Evolutionary conservation across 257 asterid genomes (phyloP), one percentile per base, ranked within the genome.

Genomic region (Primulina eburnea): DNA sequence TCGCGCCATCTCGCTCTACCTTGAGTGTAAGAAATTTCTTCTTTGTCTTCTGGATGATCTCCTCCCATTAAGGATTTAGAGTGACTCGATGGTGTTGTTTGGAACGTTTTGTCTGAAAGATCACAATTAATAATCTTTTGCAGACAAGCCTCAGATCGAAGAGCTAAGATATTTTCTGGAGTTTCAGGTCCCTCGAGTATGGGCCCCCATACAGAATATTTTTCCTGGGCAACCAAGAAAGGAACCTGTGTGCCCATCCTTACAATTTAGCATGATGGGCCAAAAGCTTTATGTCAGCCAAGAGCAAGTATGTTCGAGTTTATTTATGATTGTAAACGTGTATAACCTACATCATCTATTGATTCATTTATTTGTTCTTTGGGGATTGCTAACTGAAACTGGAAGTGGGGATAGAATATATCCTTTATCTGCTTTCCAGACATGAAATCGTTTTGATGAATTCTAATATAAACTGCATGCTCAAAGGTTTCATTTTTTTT

Each of bases 251-350:
- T 88, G 95, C 75, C 95, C 87, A 5, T 82, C 95, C 5, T 76
- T 90, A 73, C 95, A 87, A 76, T 88, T 90, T 77, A 90, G 95
- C 81, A 85, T 90, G 92, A 90, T 90, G 97, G 97, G 96, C 11
- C 95, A 87, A 74, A 90, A 88, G 77, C 89, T 90, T 58, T 88
- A 85, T 16, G 86, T 90, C 74, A 85, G 92, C 88, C 96, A 82
- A 75, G 95, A 85, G 65, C 97, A 90, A 78, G 97, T 88, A 82
- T 2, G 89, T 78, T 20, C 20, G 20, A 17, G 37, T 63, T 61
- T n/a, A 7, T 69, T 26, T 67, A 32, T 65, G 35, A 30, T 68
- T 38, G 47, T 20, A 20, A 32, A 34, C 18, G 4, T 47, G 55
- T 47, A 47, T 47, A 14, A 10, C 55, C 55, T 47, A 47, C 18